Evolutionary conservation across 1,139 yeast species (phyloP).

Genomic region (Taiozyma sp.): DNA sequence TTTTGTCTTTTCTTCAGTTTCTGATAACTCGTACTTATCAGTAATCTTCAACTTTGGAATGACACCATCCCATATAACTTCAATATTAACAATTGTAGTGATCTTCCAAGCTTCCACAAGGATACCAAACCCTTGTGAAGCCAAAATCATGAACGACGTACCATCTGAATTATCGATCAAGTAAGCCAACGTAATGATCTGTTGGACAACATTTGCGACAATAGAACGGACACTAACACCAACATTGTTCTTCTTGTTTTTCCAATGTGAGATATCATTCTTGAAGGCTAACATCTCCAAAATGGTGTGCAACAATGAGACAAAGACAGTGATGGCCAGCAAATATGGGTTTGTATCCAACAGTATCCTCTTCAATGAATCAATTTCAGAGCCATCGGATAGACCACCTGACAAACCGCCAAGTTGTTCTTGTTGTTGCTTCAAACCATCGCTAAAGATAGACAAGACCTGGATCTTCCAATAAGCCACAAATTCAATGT

Average conservation of each 20-base stretch:
- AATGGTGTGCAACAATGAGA: slow-evolving; percentile 31
- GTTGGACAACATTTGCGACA: slow-evolving; percentile 37
- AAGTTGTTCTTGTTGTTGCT: slow-evolving; percentile 24
- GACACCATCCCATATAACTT: slow-evolving; percentile 16
- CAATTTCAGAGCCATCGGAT: slow-evolving; percentile 29
- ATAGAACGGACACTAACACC: slow-evolving; percentile 36
- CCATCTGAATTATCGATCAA: slow-evolving; percentile 35
- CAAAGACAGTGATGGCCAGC: slow-evolving; percentile 29
- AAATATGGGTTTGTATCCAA: slow-evolving; percentile 34
- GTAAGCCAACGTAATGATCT: slow-evolving; percentile 32
- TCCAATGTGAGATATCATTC: slow-evolving; percentile 36
- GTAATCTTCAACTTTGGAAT: slow-evolving; percentile 23
- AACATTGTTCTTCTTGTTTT: slow-evolving; percentile 32
- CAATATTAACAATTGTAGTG: slow-evolving; percentile 32
- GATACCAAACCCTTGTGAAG: slow-evolving; percentile 35
- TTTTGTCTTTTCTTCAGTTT: slow-evolving; percentile 34
- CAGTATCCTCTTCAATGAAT: slow-evolving; percentile 31
- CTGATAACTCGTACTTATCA: slow-evolving; percentile 32
- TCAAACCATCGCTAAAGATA: slow-evolving; percentile 27
- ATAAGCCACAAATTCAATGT: slow-evolving; percentile 24
- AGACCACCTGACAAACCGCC: slow-evolving; percentile 16
- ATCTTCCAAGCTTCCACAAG: slow-evolving; percentile 39
- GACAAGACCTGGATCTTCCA: slow-evolving; percentile 30
- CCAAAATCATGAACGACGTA: slow-evolving; percentile 33
- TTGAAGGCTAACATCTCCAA: slow-evolving; percentile 37